phyloP scores from a whole-genome alignment of 805 yeast species.

The Kregervanrija fluxuum region DNA sequence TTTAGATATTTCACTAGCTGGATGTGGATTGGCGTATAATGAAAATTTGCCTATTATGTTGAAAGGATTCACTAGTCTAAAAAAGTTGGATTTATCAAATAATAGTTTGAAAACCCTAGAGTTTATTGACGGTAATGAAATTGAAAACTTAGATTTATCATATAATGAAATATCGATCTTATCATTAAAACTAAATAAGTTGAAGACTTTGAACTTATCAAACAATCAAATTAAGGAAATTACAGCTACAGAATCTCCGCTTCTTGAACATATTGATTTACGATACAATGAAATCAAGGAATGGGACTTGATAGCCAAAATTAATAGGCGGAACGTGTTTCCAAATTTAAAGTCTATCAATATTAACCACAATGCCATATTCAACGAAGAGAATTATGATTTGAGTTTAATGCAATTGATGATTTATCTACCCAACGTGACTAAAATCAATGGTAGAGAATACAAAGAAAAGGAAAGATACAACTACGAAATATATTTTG shows the following conservation, averaged over 20 bases:
- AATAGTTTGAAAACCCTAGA: not conserved
- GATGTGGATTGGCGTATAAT: no score
- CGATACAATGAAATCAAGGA: conserved; percentile 38
- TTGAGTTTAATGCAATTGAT: conserved; percentile 15
- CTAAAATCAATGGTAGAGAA: conserved; percentile 50
- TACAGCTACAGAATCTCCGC: not conserved
- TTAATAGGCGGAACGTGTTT: conserved; percentile 25
- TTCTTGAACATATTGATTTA: conserved; percentile 37
- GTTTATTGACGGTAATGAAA: conserved; percentile 7
- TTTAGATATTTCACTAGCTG: no score
- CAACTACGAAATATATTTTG: conserved; percentile 64
- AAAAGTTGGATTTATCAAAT: conserved; percentile 1
- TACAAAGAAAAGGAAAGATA: conserved; percentile 33
- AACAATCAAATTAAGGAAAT: conserved; percentile 25
- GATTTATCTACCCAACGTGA: conserved; percentile 23
- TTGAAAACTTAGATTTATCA: conserved; percentile 25
- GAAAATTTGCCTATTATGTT: no score
- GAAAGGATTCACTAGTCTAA: not conserved
- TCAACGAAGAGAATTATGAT: conserved; percentile 17
- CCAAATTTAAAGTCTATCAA: conserved; percentile 40
- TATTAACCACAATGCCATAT: conserved; percentile 48
- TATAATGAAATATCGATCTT: conserved; percentile 26
- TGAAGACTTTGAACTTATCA: conserved; percentile 29
- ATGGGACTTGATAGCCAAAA: conserved; percentile 44
- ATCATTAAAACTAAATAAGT: not conserved